Base-by-base conservation (phyloP, 176 grass and related monocot species). In the Sorghum bicolor region DNA sequence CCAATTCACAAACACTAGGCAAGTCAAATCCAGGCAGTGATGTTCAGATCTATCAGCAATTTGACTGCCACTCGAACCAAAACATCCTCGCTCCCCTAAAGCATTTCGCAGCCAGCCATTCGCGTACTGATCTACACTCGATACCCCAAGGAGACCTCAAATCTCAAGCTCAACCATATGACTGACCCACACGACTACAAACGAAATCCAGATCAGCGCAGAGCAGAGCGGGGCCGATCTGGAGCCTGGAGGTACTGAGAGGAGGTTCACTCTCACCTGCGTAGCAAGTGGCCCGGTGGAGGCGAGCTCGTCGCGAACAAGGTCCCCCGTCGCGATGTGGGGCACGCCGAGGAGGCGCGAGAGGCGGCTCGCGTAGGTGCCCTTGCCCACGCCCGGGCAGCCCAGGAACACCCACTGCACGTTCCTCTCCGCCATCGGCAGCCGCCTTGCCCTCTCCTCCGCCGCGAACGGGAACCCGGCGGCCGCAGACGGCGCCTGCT, bases 371-470 rank as follows among this genome's bases (percentile, higher is more conserved):
- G 93, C 89, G 80, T 96, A 99, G 70, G 93, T 94, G 15, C 96
- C 96, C 85, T 99, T 99, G 4, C 96, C 93, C 5, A 96, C 96
- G 36, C 96, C 91, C 1, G 96, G 96, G 82, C 89, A 99, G 7
- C 96, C 96, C 0, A 99, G 82, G 87, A 99, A 99, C 20, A 99
- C 96, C 96, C 96, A 99, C 85, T 92, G 96, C 76, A 99, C 93
- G 83, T 91, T 89, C 86, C 94, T 82, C 64, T 91, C 88, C 47
- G 79, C 86, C 50, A 55, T 24, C 83, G 66, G 26, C 71, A 22
- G 43, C 33, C 83, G 15, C 64, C 32, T 67, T 24, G 79, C 36
- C 41, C 52, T 84, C 50, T 85, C 83, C 52, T 25, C 20, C 37
- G 60, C 61, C 37, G 8, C 71, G 31, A 83, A 83, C 5, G 74